Evolutionary conservation across 1,284 basidiomycete genomes (phyloP), one percentile per base, ranked within the genome.

Genomic region (Austroboletus niveus): DNA sequence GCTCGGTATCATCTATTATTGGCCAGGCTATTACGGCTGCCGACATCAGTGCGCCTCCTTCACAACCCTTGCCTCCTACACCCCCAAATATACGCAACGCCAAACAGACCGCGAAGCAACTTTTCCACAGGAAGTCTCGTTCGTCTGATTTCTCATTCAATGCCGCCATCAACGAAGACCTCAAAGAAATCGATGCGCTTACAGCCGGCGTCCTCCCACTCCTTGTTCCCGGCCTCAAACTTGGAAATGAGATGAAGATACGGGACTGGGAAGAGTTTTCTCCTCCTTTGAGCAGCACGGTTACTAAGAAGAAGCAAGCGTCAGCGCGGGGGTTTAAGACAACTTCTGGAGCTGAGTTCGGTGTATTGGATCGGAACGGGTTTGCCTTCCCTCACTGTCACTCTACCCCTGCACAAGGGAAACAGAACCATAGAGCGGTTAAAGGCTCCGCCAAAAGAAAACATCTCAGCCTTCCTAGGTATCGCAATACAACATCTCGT

Each of bases 101-200:
- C 27, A 63, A 60, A 45, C 65, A 63, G 38, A 45, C 34, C 31
- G 70, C 75, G 27, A 69, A 72, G 12, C 52, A 61, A 57, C 74
- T 75, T 24, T 65, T 70, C 5, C 79, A 84, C 68, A 77, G 78
- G 66, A 83, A 81, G 60, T 82, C 81, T 1, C 81, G 79, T 58
- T 84, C 82, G 0, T 80, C 79, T 17, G 81, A 77, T 24, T 82
- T 80, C 60, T 81, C 80, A 3, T 82, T 86, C 53, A 75, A 76
- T 31, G 70, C 77, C 15, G 72, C 81, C 9, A 67, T 60, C 8
- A 64, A 61, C 32, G 77, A 80, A 53, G 74, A 82, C 60, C 72
- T 81, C 58, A 80, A 80, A 52, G 82, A 85, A 69, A 85, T 87
- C 52, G 85, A 87, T 55, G 81, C 78, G 14, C 73, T 88, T 46